phyloP scores from a whole-genome alignment of 1,284 basidiomycete species.

The Schizopora paradoxa region DNA sequence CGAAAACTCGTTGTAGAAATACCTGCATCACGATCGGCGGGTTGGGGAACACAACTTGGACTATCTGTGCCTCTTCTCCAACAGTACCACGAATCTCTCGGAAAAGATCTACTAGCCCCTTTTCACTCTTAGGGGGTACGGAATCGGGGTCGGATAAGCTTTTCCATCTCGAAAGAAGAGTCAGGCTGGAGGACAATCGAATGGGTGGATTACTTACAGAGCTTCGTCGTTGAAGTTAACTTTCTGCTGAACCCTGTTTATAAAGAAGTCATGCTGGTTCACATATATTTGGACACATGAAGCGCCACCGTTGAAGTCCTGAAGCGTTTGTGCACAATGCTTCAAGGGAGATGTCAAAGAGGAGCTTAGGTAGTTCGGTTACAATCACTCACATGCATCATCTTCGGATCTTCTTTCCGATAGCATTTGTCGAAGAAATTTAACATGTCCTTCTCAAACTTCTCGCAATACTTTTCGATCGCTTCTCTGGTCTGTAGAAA shows the following conservation, averaged over 20 bases:
- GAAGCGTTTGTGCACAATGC: slow-evolving; percentile 95
- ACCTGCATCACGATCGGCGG: slow-evolving; percentile 98
- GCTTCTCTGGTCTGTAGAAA: slow-evolving; percentile 67
- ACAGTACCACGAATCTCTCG: slow-evolving; percentile 88
- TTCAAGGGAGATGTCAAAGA: slow-evolving; percentile 29
- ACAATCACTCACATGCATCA: slow-evolving; percentile 84
- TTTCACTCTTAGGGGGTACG: slow-evolving; percentile 74
- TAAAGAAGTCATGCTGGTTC: slow-evolving; percentile 99
- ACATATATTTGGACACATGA: slow-evolving; percentile 99
- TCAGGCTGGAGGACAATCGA: not conserved
- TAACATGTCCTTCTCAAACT: slow-evolving; percentile 98
- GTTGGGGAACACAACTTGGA: slow-evolving; percentile 97
- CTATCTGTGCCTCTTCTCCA: slow-evolving; percentile 94
- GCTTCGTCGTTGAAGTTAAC: slow-evolving; percentile 44
- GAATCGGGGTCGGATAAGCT: slow-evolving; percentile 75
- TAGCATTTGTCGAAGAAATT: slow-evolving; percentile 94
- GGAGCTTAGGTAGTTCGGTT: not conserved
- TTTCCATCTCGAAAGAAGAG: slow-evolving; percentile 61
- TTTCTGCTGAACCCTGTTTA: slow-evolving; percentile 74
- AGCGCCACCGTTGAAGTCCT: slow-evolving; percentile 97
- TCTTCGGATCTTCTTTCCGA: slow-evolving; percentile 93
- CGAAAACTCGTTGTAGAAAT: slow-evolving; percentile 96
- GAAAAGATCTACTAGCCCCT: slow-evolving; percentile 78
- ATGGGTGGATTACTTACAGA: slow-evolving; percentile 44
- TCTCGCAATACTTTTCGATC: slow-evolving; percentile 95